These are phyloP conservation scores for Silene conica DNA, from an alignment of 148 eudicot genomes.

Conservation along the genomic window DNA sequence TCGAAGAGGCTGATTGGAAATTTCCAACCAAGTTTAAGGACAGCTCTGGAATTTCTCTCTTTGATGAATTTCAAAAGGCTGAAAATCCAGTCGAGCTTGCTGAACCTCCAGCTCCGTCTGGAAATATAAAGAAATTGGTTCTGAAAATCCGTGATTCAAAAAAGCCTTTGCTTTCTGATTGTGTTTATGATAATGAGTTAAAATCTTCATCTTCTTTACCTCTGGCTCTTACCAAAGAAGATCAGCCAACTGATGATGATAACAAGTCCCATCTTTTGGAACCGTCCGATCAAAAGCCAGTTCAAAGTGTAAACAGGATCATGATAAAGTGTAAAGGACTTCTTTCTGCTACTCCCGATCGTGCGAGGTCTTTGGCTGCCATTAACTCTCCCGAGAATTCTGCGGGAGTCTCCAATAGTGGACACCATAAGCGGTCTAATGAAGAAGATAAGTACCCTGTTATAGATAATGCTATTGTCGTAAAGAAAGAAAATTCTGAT, in stretches of 20 bases:
- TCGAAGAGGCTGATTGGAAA: constrained; percentile 26
- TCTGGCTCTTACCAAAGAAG: constrained; percentile 34
- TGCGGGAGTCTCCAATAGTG: constrained; percentile 25
- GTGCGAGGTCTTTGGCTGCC: constrained; percentile 20
- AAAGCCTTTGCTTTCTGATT: constrained; percentile 33
- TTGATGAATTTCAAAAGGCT: constrained; percentile 27
- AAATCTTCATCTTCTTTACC: constrained; percentile 37
- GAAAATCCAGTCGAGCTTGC: constrained; percentile 29
- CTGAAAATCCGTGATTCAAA: constrained; percentile 47
- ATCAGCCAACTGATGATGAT: constrained; percentile 26
- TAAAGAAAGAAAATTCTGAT: constrained; percentile 20
- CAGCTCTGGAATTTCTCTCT: constrained; percentile 23
- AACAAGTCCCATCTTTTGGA: constrained; percentile 36
- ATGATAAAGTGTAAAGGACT: constrained; percentile 37
- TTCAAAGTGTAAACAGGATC: constrained; percentile 34
- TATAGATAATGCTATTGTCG: constrained; percentile 11
- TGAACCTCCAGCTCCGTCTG: constrained; percentile 31
- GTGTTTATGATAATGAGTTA: constrained; percentile 22
- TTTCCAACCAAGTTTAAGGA: constrained; percentile 25
- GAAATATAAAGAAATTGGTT: constrained; percentile 49
- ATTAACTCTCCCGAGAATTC: constrained; percentile 26
- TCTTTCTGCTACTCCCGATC: constrained; percentile 25
- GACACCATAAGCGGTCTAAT: constrained; percentile 15
- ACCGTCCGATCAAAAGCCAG: constrained; percentile 24
- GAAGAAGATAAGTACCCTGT: constrained; percentile 14